Conservation (phyloP, 2,329 filamentous ascomycete genomes). For the Venturia carpophila region DNA sequence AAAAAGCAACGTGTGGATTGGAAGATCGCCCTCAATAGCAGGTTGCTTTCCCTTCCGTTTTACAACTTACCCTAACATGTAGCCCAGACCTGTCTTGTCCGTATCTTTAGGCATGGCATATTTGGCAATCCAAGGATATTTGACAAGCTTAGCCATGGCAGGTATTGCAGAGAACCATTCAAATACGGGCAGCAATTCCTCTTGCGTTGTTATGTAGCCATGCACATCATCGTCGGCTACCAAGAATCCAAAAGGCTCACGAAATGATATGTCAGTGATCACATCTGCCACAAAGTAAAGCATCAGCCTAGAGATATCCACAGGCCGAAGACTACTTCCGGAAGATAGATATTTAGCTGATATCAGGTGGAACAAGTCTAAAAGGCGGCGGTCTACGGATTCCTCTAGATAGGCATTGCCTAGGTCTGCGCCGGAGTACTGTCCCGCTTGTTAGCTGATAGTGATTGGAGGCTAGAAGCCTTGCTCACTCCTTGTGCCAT, state of each 20-base stretch:
- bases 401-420: slow-evolving; percentile 32
- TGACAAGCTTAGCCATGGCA: slow-evolving; percentile 7
- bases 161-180: slow-evolving; percentile 14
- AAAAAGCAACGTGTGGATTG: not conserved
- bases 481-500: slow-evolving; percentile 16
- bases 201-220: slow-evolving; percentile 30
- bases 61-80: slow-evolving; percentile 19
- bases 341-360: slow-evolving; percentile 29
- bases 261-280: slow-evolving; percentile 35
- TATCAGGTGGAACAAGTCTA: slow-evolving; percentile 30
- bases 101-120: slow-evolving; percentile 19
- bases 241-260: slow-evolving; percentile 43
- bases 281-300: slow-evolving; percentile 37
- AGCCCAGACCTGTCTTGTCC: slow-evolving; percentile 20
- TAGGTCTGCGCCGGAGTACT: slow-evolving; percentile 26
- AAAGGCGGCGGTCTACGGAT: slow-evolving; percentile 31
- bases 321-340: slow-evolving; percentile 26
- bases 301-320: slow-evolving; percentile 31
- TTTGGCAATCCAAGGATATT: slow-evolving; percentile 12
- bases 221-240: slow-evolving; percentile 42
- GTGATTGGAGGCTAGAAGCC: not conserved
- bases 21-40: not conserved
- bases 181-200: slow-evolving; percentile 13
- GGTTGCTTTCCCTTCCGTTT: slow-evolving; percentile 27
- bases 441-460: not conserved